Evolutionary conservation across 2,329 filamentous ascomycete genomes (phyloP), one percentile per base, ranked within the genome.

Genomic region (Lomentospora prolificans): DNA sequence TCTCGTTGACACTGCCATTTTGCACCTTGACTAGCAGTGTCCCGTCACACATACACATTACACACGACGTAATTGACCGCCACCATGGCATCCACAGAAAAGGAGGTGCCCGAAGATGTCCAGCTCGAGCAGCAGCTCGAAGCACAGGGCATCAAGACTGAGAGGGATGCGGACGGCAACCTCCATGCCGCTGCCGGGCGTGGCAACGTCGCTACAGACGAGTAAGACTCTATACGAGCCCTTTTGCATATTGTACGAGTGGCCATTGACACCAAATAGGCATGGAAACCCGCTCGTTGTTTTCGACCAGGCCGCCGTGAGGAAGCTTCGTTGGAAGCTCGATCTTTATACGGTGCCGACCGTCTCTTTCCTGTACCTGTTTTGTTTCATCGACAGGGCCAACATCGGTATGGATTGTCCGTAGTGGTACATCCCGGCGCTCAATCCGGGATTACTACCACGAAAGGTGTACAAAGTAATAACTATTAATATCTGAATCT

Each of bases 301-400:
- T n/a, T 80, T 84, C 60, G 82, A 86, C 60, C 69, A 72, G 3
- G 73, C 68, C 25, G 81, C 78, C 2, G 85, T 87, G 64, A 67
- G 74, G 9, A 57, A 51, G 31, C 70, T 85, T 24, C 70, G 78
- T 3, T 64, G 66, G 58, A 85, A 85, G 64, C 81, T 85, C 36
- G 81, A 85, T 60, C 59, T 82, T 2, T 77, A 71, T 60, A 75
- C 84, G 55, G 70, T 85, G 1, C 82, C 82, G 0, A 81, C 79
- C 0, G 79, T 84, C 0, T 69, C 79, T 0, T 57, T 84, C 2
- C 70, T 85, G 9, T 85, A 84, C 61, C 70, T 85, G 0, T 83
- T 84, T 62, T 84, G 80, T 64, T 86, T 85, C 66, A 85, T 86
- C 58, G 83, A 86, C 62, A 74, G 84, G 22, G 78, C 82, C 28